phyloP scores from a whole-genome alignment of 768 basidiomycete species.

The Dendrothele bispora region DNA sequence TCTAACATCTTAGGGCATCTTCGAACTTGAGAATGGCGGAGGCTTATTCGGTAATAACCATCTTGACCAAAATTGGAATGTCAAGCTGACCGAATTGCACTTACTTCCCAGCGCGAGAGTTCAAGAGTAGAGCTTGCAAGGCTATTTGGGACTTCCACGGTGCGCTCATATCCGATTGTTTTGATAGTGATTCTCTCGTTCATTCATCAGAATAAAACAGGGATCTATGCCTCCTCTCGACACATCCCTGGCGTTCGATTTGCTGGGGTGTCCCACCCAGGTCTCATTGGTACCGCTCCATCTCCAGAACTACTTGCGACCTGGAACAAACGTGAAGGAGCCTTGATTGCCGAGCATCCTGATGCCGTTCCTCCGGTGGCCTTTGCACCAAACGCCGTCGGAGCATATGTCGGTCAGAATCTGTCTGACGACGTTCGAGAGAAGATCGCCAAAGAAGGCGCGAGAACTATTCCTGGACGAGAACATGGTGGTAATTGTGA shows the following conservation, averaged over 20 bases:
- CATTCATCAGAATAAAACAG: slow-evolving; percentile 36
- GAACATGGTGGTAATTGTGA: slow-evolving; percentile 83
- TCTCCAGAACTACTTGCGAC: slow-evolving; percentile 68
- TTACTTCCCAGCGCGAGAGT: slow-evolving; percentile 53
- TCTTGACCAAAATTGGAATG: too few species aligned
- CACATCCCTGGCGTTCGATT: slow-evolving; percentile 82
- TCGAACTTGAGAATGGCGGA: slow-evolving; percentile 72
- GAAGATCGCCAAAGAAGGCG: slow-evolving; percentile 65
- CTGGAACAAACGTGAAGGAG: slow-evolving; percentile 75
- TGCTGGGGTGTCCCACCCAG: slow-evolving; percentile 75
- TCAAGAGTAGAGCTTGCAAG: slow-evolving; percentile 70
- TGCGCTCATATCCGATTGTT: slow-evolving; percentile 15
- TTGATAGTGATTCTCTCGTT: neutral
- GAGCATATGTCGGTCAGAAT: slow-evolving; percentile 72
- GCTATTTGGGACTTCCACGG: slow-evolving; percentile 83
- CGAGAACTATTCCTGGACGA: slow-evolving; percentile 73
- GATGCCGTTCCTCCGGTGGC: slow-evolving; percentile 64
- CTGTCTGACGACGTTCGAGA: slow-evolving; percentile 42
- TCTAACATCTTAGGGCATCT: slow-evolving; percentile 64
- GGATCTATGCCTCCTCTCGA: slow-evolving; percentile 70
- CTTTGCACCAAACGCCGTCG: slow-evolving; percentile 56
- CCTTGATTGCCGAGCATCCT: slow-evolving; percentile 53
- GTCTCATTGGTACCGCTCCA: slow-evolving; percentile 76
- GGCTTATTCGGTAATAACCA: slow-evolving; percentile 59
- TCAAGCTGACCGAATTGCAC: too few species aligned